Evolutionary conservation across 139 green algal species (phyloP).

Genomic region (Chlamydomonas applanata): DNA sequence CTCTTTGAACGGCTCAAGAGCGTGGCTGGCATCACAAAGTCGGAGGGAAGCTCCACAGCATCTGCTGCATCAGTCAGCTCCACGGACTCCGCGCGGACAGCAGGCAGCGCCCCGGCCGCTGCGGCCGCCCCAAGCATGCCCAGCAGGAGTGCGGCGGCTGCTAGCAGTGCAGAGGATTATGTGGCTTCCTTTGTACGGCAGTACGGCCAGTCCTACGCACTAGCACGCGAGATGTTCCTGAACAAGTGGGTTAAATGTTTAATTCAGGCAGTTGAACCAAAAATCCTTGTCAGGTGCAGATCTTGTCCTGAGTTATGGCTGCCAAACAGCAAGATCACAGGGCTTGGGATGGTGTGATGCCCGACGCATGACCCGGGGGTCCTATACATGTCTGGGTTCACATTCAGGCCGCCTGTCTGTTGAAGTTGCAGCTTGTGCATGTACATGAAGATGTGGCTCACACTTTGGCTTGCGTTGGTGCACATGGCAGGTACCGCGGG

Average conservation of each 20-base stretch:
- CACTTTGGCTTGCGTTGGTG: no score
- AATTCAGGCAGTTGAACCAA: neutral
- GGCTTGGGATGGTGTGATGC: neutral
- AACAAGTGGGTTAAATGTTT: neutral
- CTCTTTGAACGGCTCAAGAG: constrained; percentile 25
- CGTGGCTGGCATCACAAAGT: constrained; percentile 5
- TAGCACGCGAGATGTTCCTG: constrained; percentile 7
- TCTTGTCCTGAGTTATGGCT: neutral
- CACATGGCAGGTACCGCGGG: neutral
- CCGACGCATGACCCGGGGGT: neutral
- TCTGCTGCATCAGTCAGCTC: neutral
- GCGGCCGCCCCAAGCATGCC: neutral
- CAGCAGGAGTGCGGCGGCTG: neutral
- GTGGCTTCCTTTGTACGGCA: neutral
- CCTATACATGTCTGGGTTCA: neutral
- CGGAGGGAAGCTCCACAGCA: neutral
- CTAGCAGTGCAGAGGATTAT: neutral
- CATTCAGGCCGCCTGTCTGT: neutral
- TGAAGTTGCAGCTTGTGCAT: neutral
- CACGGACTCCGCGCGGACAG: neutral
- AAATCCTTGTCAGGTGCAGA: neutral
- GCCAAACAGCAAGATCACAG: neutral
- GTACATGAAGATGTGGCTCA: no score
- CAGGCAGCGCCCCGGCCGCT: neutral
- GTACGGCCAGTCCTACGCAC: neutral